Conservation (phyloP, 1,139 yeast genomes). For the Suhomyces ambrosiae region DNA sequence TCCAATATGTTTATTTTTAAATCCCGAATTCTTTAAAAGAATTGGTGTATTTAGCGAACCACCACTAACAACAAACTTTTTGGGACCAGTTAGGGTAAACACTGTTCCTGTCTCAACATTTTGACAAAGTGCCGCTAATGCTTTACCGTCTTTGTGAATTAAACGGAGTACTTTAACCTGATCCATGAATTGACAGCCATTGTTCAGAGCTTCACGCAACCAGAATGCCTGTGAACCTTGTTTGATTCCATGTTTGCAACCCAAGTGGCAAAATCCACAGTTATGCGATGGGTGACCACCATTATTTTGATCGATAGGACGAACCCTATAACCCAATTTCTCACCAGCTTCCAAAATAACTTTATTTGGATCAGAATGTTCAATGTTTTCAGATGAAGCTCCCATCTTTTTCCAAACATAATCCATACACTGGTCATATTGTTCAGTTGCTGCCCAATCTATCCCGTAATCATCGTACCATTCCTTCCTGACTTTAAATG, state of each 20-base stretch:
- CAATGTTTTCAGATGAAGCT: conserved; percentile 40
- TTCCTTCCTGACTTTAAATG: conserved; percentile 55
- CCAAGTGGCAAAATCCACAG: conserved; percentile 56
- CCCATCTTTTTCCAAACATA: conserved; percentile 57
- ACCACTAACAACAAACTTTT: conserved; percentile 48
- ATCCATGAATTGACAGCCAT: conserved; percentile 53
- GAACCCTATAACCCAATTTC: conserved; percentile 49
- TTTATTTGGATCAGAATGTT: conserved; percentile 53
- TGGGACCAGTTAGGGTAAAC: conserved; percentile 48
- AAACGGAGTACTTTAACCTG: conserved; percentile 47
- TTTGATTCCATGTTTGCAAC: conserved; percentile 58
- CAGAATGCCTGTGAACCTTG: conserved; percentile 57
- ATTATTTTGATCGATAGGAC: conserved; percentile 50
- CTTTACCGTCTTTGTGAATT: conserved; percentile 44
- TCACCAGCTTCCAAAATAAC: conserved; percentile 49
- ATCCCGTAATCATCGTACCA: conserved; percentile 54
- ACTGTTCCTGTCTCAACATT: conserved; percentile 30
- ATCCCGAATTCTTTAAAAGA: conserved; percentile 53
- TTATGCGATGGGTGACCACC: conserved; percentile 50
- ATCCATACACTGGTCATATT: conserved; percentile 49
- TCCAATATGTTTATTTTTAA: conserved; percentile 57
- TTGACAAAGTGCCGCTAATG: conserved; percentile 45
- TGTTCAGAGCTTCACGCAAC: conserved; percentile 53
- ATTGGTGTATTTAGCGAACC: conserved; percentile 59
- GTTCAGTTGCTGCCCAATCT: conserved; percentile 50